Percentiles rank a stretch among this genome's conserved stretches.
phyloP scores from a whole-genome alignment of 2,329 filamentous ascomycete genomes.

The Fusarium sp. region DNA sequence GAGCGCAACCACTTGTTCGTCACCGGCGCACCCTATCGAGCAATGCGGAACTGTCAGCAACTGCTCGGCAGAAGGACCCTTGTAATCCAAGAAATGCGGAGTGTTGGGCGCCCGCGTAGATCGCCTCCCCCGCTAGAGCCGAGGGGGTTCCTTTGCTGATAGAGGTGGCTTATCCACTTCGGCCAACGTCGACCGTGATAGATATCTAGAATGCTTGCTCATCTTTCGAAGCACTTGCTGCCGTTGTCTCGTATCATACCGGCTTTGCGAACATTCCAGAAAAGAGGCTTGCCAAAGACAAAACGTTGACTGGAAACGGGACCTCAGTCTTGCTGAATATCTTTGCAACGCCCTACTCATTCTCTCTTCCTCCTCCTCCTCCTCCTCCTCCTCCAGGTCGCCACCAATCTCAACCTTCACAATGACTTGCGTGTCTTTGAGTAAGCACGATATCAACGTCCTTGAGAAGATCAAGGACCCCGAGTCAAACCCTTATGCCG shows the following conservation, averaged over 20 bases:
- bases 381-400: neutral
- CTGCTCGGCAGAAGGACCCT: constrained; percentile 29
- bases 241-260: constrained; percentile 18
- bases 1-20: constrained; percentile 8
- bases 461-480: constrained; percentile 76
- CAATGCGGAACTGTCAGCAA: constrained; percentile 34
- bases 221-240: constrained; percentile 8
- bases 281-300: constrained; percentile 1
- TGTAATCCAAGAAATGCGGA: constrained; percentile 13
- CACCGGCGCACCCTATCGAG: constrained; percentile 14
- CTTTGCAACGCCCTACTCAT: neutral
- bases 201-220: constrained; percentile 26
- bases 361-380: neutral
- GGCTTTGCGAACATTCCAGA: constrained; percentile 3
- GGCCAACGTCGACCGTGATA: constrained; percentile 10
- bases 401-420: constrained; percentile 18
- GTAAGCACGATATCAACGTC: constrained; percentile 68
- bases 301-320: neutral
- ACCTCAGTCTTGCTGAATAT: constrained; percentile 7
- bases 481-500: constrained; percentile 67
- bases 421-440: constrained; percentile 64
- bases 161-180: constrained; percentile 23
- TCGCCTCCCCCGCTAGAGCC: constrained; percentile 31
- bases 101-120: constrained; percentile 5
- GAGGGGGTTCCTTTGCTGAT: constrained; percentile 18